Evolutionary conservation across 139 green algal genomes (phyloP).

Genomic region (Chlamydomonas sp.): DNA sequence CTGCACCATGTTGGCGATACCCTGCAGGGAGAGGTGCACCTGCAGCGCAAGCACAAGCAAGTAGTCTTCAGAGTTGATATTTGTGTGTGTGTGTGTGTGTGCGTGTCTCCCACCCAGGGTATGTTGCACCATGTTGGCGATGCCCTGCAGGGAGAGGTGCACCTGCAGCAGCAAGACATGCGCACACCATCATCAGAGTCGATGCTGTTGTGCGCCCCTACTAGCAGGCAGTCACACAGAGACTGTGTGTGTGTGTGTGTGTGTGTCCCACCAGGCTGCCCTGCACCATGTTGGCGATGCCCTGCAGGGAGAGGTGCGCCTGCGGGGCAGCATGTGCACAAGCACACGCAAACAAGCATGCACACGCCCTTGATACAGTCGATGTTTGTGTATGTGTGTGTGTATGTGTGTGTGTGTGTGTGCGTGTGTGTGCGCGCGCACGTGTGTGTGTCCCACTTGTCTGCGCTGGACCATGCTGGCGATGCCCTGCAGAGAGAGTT

Average conservation of each 20-base stretch:
- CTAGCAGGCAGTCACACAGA: no score
- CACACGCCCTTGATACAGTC: no score
- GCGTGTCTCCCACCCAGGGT: slow-evolving; percentile 2
- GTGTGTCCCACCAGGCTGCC: slow-evolving; percentile 33
- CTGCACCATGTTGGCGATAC: slow-evolving; percentile 34
- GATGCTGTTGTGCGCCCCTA: no score
- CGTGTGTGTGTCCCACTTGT: no score
- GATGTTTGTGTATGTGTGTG: not conserved
- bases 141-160: slow-evolving; percentile 26
- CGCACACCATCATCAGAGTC: no score
- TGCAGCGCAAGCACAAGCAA: not conserved
- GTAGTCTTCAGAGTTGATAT: not conserved
- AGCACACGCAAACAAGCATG: not conserved
- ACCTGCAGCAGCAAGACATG: no score
- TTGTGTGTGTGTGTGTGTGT: not conserved
- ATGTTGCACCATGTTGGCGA: slow-evolving; percentile 36
- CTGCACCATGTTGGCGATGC: slow-evolving; percentile 34
- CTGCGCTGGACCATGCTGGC: slow-evolving; percentile 40
- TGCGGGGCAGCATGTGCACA: no score
- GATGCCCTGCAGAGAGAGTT: slow-evolving; percentile 25
- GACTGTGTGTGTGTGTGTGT: no score
- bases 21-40: slow-evolving; percentile 5
- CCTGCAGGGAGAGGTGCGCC: slow-evolving; percentile 3
- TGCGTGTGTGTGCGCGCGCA: no score
- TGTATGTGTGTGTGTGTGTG: not conserved